Percentiles rank a stretch among this genome's conserved stretches.
Conservation (phyloP, 169 alveolate species). For the Plasmodium malariae region DNA sequence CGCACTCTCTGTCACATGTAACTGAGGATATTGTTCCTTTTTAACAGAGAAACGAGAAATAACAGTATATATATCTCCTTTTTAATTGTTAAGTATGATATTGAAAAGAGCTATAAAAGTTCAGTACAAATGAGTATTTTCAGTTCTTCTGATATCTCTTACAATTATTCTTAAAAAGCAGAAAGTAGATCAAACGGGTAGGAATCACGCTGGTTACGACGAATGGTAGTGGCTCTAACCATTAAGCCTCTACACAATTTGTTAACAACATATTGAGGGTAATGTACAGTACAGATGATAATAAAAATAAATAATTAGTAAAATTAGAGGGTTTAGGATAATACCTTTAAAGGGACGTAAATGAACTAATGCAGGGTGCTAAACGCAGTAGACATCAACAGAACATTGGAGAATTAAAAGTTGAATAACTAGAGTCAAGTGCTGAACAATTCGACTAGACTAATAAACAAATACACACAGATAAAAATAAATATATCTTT, state of each 20-base stretch:
- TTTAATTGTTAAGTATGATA: too few relatives aligned
- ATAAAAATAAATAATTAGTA: background rate
- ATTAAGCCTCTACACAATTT: background rate
- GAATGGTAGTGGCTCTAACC: background rate
- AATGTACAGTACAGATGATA: background rate
- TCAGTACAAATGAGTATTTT: background rate
- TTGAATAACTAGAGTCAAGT: too few relatives aligned
- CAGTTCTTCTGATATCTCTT: background rate
- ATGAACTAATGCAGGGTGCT: background rate
- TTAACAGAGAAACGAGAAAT: too few relatives aligned
- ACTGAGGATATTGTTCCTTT: too few relatives aligned
- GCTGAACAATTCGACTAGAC: too few relatives aligned
- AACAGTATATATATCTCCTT: too few relatives aligned
- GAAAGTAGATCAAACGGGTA: background rate
- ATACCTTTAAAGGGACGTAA: background rate
- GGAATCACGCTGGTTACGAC: background rate
- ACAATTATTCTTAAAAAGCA: background rate
- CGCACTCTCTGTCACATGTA: too few relatives aligned
- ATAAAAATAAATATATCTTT: too few relatives aligned
- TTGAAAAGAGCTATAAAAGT: too few relatives aligned
- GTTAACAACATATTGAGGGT: background rate
- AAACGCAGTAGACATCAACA: background rate
- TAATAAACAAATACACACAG: too few relatives aligned
- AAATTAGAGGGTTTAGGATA: background rate
- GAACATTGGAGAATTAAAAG: too few relatives aligned